phyloP scores from a whole-genome alignment of 768 basidiomycete species.

The Pisolithus sp. region DNA sequence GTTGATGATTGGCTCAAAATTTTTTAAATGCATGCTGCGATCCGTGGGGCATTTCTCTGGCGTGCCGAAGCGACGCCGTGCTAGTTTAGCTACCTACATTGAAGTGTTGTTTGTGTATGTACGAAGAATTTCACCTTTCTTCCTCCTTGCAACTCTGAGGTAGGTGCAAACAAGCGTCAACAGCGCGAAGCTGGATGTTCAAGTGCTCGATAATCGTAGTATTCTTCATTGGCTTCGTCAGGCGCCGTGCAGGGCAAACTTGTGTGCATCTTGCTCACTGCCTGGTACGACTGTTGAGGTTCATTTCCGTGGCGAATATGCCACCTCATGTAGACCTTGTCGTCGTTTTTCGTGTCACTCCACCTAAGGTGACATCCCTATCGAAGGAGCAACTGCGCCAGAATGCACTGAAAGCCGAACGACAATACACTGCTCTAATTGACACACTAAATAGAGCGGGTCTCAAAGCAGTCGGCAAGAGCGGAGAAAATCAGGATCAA shows the following conservation, averaged over 20 bases:
- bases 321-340: slow-evolving; percentile 66
- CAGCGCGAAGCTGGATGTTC: not conserved
- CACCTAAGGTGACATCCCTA: slow-evolving; percentile 24
- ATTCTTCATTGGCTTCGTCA: not conserved
- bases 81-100: not conserved
- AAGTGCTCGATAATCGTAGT: not conserved
- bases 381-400: slow-evolving; percentile 60
- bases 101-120: not conserved
- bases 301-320: slow-evolving; percentile 19
- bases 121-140: too few species aligned
- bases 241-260: not conserved
- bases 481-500: slow-evolving; percentile 72
- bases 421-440: slow-evolving; percentile 63
- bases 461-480: slow-evolving; percentile 64
- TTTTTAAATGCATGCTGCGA: slow-evolving; percentile 13
- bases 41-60: not conserved
- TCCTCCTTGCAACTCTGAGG: not conserved
- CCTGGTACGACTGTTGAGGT: not conserved
- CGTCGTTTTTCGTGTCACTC: slow-evolving; percentile 57
- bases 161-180: slow-evolving; percentile 3
- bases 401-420: slow-evolving; percentile 57
- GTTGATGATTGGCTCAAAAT: slow-evolving; percentile 32
- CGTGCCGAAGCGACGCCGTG: not conserved
- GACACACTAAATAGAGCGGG: slow-evolving; percentile 55
- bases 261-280: not conserved